Evolutionary conservation across 106 monocot species (phyloP), one percentile per base, ranked within the genome.

Genomic region (Posidonia australis): DNA sequence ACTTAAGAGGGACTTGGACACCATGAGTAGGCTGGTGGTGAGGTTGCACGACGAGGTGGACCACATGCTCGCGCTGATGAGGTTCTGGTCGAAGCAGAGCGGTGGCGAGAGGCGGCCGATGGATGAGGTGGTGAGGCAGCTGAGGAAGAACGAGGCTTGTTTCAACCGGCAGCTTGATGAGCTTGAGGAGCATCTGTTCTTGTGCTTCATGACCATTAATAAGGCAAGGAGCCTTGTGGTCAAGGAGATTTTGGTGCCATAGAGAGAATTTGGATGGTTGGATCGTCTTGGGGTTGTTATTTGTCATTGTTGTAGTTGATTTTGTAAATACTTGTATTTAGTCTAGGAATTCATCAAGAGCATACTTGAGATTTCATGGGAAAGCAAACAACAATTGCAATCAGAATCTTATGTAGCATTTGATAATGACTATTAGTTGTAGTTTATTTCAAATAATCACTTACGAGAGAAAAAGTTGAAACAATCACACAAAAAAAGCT

Each of bases 191-290:
- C 85, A 90, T 61, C 45, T 90, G 66, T 78, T 67, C 67, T 68
- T 90, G 9, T 90, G 83, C 73, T 86, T 86, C 68, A 57, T 86
- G 72, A 90, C 90, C 30, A 86, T 83, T 16, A 90, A 90, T 54
- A 80, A 75, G 67, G 82, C 81, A 0, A 78, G 90, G 51, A 78
- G 58, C 63, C 65, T 83, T 32, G 90, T 90, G 43, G 71, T 77
- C 61, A 82, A 77, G 44, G 83, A 86, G 27, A 27, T 85, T 21
- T 63, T 49, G 52, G 67, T 67, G 31, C 20, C 27, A 2, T 36
- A 41, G 12, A 13, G 30, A 36, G 7, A 14, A 1, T 16, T 48
- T 14, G 18, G n/a, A n/a, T n/a, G n/a, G n/a, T n/a, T n/a, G n/a
- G n/a, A n/a, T n/a, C n/a, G n/a, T n/a, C n/a, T n/a, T n/a, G n/a